Percentiles rank a stretch among this genome's conserved stretches.
These are phyloP conservation scores for Calocybe gangraenosa DNA, from an alignment of 768 basidiomycete species.

Conservation along the genomic window DNA sequence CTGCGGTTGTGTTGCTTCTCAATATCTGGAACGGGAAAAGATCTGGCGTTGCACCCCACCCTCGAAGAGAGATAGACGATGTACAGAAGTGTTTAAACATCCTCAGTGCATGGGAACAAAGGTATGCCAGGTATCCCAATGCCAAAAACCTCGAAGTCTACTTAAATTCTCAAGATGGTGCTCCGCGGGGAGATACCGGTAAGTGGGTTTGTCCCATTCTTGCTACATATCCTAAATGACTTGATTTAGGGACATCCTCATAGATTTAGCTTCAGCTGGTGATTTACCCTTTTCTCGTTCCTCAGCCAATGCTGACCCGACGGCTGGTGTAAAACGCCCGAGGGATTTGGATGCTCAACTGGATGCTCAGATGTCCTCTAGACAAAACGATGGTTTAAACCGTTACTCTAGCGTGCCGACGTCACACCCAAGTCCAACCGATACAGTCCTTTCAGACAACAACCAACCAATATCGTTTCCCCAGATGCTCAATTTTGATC, in stretches of 20 bases:
- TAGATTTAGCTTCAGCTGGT: constrained; percentile 31
- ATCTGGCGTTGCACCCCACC: constrained; percentile 41
- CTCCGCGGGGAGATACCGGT: constrained; percentile 38
- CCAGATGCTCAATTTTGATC: constrained; percentile 23
- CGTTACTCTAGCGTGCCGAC: too few species aligned
- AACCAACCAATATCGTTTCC: constrained; percentile 10
- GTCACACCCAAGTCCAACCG: constrained; percentile 19
- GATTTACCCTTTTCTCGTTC: constrained; percentile 22
- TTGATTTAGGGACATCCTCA: constrained; percentile 29
- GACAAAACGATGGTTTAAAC: too few species aligned
- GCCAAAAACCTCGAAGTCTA: not conserved
- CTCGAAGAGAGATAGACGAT: constrained; percentile 50
- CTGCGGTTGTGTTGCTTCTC: constrained; percentile 55
- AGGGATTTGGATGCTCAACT: constrained; percentile 11
- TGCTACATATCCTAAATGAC: not conserved
- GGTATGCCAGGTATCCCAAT: constrained; percentile 21
- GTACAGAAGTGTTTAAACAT: constrained; percentile 56
- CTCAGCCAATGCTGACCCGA: constrained; percentile 1
- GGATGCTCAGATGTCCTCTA: not conserved
- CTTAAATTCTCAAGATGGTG: constrained; percentile 28
- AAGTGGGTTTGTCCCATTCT: constrained; percentile 5
- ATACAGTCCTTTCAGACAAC: constrained; percentile 6
- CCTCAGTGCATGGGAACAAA: constrained; percentile 36
- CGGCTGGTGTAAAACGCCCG: constrained; percentile 14
- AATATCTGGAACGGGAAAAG: constrained; percentile 62